These are phyloP conservation scores for Diplogelasinospora grovesii DNA, from an alignment of 495 filamentous ascomycete species.

Conservation along the genomic window DNA sequence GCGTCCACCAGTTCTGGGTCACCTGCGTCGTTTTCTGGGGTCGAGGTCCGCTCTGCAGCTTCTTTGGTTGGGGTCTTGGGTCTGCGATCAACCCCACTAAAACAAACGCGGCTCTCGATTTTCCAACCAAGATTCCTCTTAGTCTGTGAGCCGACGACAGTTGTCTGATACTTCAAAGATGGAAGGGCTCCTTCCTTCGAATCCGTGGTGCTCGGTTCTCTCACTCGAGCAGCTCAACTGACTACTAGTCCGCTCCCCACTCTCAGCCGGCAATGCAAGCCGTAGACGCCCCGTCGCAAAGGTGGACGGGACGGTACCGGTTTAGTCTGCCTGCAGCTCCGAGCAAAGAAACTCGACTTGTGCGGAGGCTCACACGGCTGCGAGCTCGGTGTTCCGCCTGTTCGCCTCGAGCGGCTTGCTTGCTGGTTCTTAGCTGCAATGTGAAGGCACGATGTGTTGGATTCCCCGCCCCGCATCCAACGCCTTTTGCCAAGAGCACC, in stretches of 20 bases:
- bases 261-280: background rate
- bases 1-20: conserved; percentile 13
- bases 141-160: too few species aligned
- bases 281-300: background rate
- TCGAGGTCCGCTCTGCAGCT: too few species aligned
- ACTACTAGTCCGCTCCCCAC: background rate
- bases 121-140: too few species aligned
- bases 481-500: too few species aligned
- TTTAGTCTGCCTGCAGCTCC: conserved; percentile 10
- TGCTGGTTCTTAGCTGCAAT: conserved; percentile 2
- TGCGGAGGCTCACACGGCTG: background rate
- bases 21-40: conserved; percentile 3
- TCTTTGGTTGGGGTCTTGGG: too few species aligned
- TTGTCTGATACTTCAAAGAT: too few species aligned
- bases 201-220: too few species aligned
- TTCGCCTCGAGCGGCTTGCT: conserved; percentile 1
- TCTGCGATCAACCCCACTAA: too few species aligned
- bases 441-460: background rate
- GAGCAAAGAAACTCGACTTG: conserved; percentile 5
- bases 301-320: background rate
- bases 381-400: conserved; percentile 5
- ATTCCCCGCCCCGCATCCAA: background rate
- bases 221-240: too few species aligned
- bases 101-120: too few species aligned
- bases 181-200: too few species aligned